These are phyloP conservation scores for Juncus inflexus DNA, from an alignment of 176 grass and related monocot species.

Conservation along the genomic window DNA sequence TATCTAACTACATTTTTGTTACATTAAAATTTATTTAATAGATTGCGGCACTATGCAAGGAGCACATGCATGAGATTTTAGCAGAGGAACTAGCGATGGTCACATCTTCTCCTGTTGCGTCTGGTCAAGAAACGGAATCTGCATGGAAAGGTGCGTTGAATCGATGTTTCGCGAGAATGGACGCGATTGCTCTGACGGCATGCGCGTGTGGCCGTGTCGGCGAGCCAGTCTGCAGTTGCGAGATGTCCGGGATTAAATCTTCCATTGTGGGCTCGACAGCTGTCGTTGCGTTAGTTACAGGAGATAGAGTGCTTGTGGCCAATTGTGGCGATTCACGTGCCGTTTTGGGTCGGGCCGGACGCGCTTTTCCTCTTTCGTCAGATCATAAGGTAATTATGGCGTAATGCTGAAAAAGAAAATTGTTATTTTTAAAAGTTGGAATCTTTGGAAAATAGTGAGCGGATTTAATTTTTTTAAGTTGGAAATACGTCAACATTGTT, in stretches of 20 bases:
- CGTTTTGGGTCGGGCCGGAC: constrained; percentile 47
- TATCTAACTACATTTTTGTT: too few species aligned
- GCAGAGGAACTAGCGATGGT: constrained; percentile 42
- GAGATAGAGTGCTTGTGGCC: constrained; percentile 45
- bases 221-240: constrained; percentile 45
- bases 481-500: not conserved
- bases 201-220: constrained; percentile 61
- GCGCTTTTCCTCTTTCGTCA: constrained; percentile 48
- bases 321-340: constrained; percentile 93
- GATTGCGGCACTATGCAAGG: constrained; percentile 63
- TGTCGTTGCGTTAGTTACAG: constrained; percentile 53
- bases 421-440: not conserved
- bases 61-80: constrained; percentile 61
- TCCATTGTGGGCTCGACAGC: constrained; percentile 83
- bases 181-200: constrained; percentile 42
- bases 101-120: not conserved
- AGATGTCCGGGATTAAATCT: constrained; percentile 26
- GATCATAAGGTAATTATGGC: constrained; percentile 75
- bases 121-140: constrained; percentile 11
- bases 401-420: not conserved
- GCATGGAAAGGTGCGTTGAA: constrained; percentile 42
- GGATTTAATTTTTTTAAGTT: not conserved
- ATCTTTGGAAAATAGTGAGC: not conserved
- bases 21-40: constrained; percentile 31
- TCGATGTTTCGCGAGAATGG: constrained; percentile 53